Evolutionary conservation across 2,329 filamentous ascomycete genomes (phyloP).

Genomic region (Cordyceps farinosa): DNA sequence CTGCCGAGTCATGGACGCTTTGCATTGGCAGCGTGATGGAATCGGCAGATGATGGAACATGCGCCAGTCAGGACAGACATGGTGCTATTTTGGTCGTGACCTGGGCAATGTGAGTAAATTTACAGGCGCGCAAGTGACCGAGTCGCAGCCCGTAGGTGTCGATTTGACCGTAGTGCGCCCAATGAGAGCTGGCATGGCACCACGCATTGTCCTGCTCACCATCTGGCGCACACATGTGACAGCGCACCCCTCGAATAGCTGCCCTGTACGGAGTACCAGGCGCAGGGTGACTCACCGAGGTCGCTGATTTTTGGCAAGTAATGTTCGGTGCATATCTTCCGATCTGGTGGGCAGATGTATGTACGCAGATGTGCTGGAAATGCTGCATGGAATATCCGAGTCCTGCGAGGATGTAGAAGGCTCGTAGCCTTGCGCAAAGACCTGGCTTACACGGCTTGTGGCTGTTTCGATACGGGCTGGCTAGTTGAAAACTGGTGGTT

Average conservation of each 20-base stretch:
- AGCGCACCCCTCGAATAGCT: not conserved
- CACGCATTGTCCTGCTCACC: not conserved
- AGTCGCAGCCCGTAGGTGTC: not conserved
- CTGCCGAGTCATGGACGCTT: constrained; percentile 3
- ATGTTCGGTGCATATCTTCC: not conserved
- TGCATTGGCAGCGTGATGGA: not conserved
- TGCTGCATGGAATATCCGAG: constrained; percentile 1
- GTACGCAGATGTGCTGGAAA: not conserved
- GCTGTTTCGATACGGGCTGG: not conserved
- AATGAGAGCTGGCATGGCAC: not conserved
- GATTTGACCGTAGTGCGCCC: not conserved
- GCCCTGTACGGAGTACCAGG: not conserved
- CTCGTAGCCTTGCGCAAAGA: not conserved
- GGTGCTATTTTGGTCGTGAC: not conserved
- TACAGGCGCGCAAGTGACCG: not conserved
- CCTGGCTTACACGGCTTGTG: not conserved
- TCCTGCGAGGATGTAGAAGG: not conserved
- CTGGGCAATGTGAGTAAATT: not conserved
- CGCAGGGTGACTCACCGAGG: not conserved
- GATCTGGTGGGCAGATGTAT: not conserved
- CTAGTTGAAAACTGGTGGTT: not conserved
- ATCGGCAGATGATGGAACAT: not conserved
- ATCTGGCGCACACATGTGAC: constrained; percentile 9
- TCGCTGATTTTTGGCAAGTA: not conserved
- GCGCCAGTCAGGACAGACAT: constrained; percentile 7